Conservation (phyloP, 1,284 basidiomycete species). For the Kalmanozyma brasiliensis region DNA sequence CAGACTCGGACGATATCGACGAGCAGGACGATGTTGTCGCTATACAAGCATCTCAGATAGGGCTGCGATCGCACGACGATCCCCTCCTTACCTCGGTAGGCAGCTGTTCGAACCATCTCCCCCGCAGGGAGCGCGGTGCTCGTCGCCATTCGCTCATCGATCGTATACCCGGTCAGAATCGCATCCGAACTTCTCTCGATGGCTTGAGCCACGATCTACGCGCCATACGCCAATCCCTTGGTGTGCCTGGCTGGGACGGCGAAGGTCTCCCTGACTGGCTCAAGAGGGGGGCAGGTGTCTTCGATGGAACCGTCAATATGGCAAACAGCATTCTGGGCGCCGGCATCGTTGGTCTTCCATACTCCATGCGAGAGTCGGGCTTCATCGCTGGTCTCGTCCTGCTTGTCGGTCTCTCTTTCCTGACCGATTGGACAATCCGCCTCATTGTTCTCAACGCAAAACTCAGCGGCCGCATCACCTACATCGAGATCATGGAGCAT, state of each 20-base stretch:
- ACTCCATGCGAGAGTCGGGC: conserved; percentile 90
- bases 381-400: conserved; percentile 87
- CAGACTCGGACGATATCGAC: conserved; percentile 64
- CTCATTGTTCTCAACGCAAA: conserved; percentile 92
- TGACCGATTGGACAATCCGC: conserved; percentile 98
- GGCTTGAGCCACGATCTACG: conserved; percentile 56
- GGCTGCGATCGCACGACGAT: conserved; percentile 6
- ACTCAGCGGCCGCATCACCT: conserved; percentile 88
- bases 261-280: conserved; percentile 68
- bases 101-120: conserved; percentile 6
- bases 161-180: conserved; percentile 28
- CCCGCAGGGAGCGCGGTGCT: conserved; percentile 26
- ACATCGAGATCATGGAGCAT: conserved; percentile 95
- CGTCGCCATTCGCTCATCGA: conserved; percentile 35
- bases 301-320: conserved; percentile 90
- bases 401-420: conserved; percentile 80
- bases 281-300: conserved; percentile 76
- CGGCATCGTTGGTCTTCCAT: conserved; percentile 78
- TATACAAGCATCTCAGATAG: conserved; percentile 41
- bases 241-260: conserved; percentile 70
- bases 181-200: conserved; percentile 49
- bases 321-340: conserved; percentile 97
- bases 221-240: conserved; percentile 45
- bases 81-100: conserved; percentile 12
- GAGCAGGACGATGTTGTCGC: conserved; percentile 38